Evolutionary conservation across 2,329 filamentous ascomycete species (phyloP).

Genomic region (Colletotrichum somersetense): DNA sequence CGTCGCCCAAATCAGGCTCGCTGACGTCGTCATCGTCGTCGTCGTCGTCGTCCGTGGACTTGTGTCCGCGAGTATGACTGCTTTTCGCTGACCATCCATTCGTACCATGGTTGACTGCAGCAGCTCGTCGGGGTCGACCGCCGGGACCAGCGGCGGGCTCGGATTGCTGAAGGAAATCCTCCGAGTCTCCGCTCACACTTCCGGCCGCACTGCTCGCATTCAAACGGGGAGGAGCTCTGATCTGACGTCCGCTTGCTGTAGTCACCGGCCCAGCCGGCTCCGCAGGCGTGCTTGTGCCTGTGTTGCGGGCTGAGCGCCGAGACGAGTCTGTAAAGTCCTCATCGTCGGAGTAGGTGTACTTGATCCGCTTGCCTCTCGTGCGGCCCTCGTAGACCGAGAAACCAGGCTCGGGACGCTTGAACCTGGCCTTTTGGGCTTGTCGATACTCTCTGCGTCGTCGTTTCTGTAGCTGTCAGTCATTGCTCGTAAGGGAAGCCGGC

Average conservation of each 20-base stretch:
- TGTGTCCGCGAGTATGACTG: slow-evolving; percentile 51
- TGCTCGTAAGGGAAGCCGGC: slow-evolving; percentile 8
- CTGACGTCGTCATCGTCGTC: slow-evolving; percentile 67
- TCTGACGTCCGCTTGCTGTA: slow-evolving; percentile 90
- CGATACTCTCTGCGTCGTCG: slow-evolving; percentile 93
- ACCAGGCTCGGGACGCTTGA: slow-evolving; percentile 86
- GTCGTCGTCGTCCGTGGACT: slow-evolving; percentile 72
- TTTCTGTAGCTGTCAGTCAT: slow-evolving; percentile 69
- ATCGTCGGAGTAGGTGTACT: slow-evolving; percentile 95
- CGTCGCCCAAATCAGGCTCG: slow-evolving; percentile 81
- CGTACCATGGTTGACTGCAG: slow-evolving; percentile 62
- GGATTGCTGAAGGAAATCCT: slow-evolving; percentile 47
- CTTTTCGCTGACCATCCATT: slow-evolving; percentile 58
- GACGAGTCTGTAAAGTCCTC: slow-evolving; percentile 76
- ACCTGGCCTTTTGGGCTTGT: slow-evolving; percentile 85
- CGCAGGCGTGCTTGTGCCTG: slow-evolving; percentile 78
- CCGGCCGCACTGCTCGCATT: slow-evolving; percentile 66
- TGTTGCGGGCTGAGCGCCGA: slow-evolving; percentile 80
- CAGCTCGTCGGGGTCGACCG: slow-evolving; percentile 65
- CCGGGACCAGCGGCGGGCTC: slow-evolving; percentile 55
- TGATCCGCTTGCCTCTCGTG: slow-evolving; percentile 94
- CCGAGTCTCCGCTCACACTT: slow-evolving; percentile 61
- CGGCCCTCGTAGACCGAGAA: slow-evolving; percentile 97
- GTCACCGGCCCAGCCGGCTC: slow-evolving; percentile 73
- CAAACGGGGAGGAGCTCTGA: slow-evolving; percentile 75